phyloP scores from a whole-genome alignment of 179 eudicot genomes.

The Beta macrorhiza region DNA sequence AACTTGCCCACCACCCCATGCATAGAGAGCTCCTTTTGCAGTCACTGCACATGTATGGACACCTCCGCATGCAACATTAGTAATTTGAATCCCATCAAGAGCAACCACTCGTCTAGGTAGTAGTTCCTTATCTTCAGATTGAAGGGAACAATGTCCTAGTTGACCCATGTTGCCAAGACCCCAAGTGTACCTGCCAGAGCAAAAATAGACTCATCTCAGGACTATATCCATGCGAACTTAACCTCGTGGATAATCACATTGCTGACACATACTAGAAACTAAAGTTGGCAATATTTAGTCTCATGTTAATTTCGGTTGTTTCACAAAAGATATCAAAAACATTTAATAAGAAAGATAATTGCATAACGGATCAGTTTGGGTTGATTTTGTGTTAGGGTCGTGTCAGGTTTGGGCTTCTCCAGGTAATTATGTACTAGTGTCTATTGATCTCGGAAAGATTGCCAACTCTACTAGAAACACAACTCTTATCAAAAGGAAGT shows the following conservation, averaged over 20 bases:
- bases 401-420: too few relatives aligned
- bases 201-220: slow-evolving; percentile 13
- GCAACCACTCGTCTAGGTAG: slow-evolving; percentile 88
- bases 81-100: slow-evolving; percentile 60
- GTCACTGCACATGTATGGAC: slow-evolving; percentile 94
- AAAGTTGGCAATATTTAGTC: too few relatives aligned
- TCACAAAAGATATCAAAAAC: too few relatives aligned
- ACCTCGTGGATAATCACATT: slow-evolving; percentile 26
- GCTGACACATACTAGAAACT: background rate
- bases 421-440: too few relatives aligned
- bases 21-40: slow-evolving; percentile 84
- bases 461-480: slow-evolving; percentile 16
- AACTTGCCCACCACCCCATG: slow-evolving; percentile 96
- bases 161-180: slow-evolving; percentile 97
- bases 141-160: slow-evolving; percentile 96
- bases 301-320: too few relatives aligned
- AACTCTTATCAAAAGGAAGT: slow-evolving; percentile 34
- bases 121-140: slow-evolving; percentile 81
- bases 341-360: too few relatives aligned
- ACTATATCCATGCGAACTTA: background rate
- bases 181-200: slow-evolving; percentile 82
- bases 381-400: too few relatives aligned
- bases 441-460: too few relatives aligned
- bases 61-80: slow-evolving; percentile 81
- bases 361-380: too few relatives aligned